Percentiles rank a stretch among this genome's conserved stretches.
Evolutionary conservation across 257 asterid species (phyloP).

Genomic region (Rehmannia glutinosa): DNA sequence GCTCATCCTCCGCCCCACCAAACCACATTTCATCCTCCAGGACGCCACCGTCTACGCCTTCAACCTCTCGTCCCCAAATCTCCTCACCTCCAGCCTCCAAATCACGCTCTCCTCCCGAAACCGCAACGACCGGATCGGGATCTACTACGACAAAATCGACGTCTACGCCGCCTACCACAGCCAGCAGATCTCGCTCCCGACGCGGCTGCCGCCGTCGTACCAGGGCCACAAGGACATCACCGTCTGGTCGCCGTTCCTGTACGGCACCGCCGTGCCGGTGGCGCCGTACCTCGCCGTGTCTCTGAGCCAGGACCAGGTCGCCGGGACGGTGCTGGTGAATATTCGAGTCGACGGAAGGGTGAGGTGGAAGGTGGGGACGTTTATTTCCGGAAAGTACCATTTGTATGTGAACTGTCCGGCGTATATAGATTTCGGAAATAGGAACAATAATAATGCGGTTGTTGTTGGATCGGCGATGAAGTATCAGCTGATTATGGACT

Average conservation of each 20-base stretch:
- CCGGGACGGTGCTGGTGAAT: slow-evolving; percentile 44
- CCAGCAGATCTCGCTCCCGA: slow-evolving; percentile 57
- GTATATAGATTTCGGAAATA: slow-evolving; percentile 44
- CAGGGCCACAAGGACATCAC: slow-evolving; percentile 61
- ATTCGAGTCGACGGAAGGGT: slow-evolving; percentile 49
- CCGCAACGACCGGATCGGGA: slow-evolving; percentile 52
- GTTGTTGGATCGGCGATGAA: slow-evolving; percentile 36
- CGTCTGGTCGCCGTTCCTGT: slow-evolving; percentile 61
- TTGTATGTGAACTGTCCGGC: slow-evolving; percentile 73
- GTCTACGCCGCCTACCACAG: slow-evolving; percentile 56
- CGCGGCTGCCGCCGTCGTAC: slow-evolving; percentile 42
- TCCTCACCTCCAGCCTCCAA: slow-evolving; percentile 55
- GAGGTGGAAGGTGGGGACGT: slow-evolving; percentile 78
- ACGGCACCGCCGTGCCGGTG: slow-evolving; percentile 49
- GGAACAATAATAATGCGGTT: slow-evolving; percentile 4
- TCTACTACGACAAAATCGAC: slow-evolving; percentile 55
- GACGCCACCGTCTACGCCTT: slow-evolving; percentile 64
- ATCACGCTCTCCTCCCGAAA: slow-evolving; percentile 54
- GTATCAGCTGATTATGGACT: slow-evolving; percentile 44
- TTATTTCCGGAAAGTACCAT: slow-evolving; percentile 50
- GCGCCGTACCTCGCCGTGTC: slow-evolving; percentile 38
- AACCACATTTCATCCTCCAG: slow-evolving; percentile 63
- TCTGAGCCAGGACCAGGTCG: slow-evolving; percentile 36
- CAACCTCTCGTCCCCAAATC: slow-evolving; percentile 47
- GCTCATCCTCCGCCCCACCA: slow-evolving; percentile 70